phyloP scores from a whole-genome alignment of 805 yeast species.

The Yamadazyma ubonensis region DNA sequence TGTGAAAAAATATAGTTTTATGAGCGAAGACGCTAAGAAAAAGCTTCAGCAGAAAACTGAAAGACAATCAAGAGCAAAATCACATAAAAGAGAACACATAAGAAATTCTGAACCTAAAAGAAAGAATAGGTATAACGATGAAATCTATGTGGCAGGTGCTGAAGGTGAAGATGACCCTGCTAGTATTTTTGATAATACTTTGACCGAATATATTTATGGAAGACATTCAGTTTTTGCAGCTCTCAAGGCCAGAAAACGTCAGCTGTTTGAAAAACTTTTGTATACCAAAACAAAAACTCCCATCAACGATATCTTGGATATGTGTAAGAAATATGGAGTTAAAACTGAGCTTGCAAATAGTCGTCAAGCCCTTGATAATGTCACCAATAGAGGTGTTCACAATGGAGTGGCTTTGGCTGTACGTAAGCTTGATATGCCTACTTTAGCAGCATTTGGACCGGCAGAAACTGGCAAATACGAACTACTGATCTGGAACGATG shows the following conservation, averaged over 20 bases:
- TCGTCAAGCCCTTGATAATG: constrained; percentile 55
- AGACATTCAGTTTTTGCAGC: constrained; percentile 75
- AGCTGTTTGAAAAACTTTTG: constrained; percentile 49
- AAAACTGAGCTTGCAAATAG: constrained; percentile 33
- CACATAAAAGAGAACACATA: constrained; percentile 8
- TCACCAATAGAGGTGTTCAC: constrained; percentile 71
- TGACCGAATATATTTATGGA: constrained; percentile 73
- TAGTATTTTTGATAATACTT: constrained; percentile 10
- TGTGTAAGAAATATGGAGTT: constrained; percentile 47
- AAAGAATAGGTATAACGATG: background rate
- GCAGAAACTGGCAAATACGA: constrained; percentile 10
- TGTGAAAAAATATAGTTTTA: constrained; percentile 29
- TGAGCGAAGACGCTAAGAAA: constrained; percentile 13
- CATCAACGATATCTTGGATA: constrained; percentile 39
- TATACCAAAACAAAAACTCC: constrained; percentile 39
- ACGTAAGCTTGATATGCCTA: constrained; percentile 45
- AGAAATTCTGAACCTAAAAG: background rate
- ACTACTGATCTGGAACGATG: constrained; percentile 10
- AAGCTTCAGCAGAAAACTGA: constrained; percentile 10
- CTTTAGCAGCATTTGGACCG: constrained; percentile 28
- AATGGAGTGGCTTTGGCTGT: constrained; percentile 78
- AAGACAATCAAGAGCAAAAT: constrained; percentile 10
- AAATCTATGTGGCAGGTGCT: background rate
- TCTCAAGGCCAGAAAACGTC: constrained; percentile 53
- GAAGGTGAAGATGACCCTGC: constrained; percentile 6